A percentile compares a stretch with the other conserved stretches of the same genome.
Conservation (phyloP, 225 moss, liverwort and hornwort genomes). For the Asterella californica region DNA sequence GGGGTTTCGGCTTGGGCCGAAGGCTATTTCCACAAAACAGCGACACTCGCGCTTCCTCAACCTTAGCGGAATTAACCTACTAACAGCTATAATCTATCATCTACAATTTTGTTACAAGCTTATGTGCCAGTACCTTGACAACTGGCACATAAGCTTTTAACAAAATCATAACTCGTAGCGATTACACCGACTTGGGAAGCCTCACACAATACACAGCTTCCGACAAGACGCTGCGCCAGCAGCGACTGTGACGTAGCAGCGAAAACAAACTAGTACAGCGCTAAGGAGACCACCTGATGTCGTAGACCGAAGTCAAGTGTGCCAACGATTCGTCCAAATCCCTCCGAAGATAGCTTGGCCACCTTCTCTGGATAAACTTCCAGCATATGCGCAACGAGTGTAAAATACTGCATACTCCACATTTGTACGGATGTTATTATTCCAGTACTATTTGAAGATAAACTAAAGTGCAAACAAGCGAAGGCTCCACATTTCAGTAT, state of each 20-base stretch:
- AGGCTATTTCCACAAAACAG: no score
- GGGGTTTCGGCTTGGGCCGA: not conserved
- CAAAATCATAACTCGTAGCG: not conserved
- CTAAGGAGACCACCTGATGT: constrained; percentile 61
- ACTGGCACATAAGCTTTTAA: not conserved
- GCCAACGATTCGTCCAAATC: constrained; percentile 84
- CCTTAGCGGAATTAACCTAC: no score
- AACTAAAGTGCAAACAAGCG: not conserved
- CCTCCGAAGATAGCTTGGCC: constrained; percentile 83
- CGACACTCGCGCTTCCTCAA: no score
- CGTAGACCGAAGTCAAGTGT: constrained; percentile 89
- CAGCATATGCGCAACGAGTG: constrained; percentile 94
- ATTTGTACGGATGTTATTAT: not conserved
- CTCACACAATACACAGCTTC: no score
- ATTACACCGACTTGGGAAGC: not conserved
- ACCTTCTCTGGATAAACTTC: constrained; percentile 99
- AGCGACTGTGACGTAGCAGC: no score
- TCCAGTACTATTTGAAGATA: not conserved
- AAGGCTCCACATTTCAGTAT: not conserved
- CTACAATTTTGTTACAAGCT: no score
- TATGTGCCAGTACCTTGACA: no score
- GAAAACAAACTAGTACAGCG: no score
- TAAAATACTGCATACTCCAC: constrained; percentile 69
- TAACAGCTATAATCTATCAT: no score
- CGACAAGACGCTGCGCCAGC: no score